Evolutionary conservation across 306 rosid species (phyloP), one percentile per base, ranked within the genome.

Genomic region (Carpinus fangiana): DNA sequence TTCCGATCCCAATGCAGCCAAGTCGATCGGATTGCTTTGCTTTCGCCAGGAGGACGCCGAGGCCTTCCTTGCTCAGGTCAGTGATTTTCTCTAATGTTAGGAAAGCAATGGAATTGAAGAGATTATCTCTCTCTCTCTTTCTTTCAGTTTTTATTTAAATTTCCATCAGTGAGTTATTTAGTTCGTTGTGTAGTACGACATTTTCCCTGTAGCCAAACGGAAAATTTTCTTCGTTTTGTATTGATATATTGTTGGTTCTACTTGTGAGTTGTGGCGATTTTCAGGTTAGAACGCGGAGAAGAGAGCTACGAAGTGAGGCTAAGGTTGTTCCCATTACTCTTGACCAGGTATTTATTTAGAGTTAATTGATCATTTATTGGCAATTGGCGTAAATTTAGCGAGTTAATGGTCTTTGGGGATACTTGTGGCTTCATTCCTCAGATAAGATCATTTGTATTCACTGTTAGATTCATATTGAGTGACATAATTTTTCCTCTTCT

Each of bases 31-130:
- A 16, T 81, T 95, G 79, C 98, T 95, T 12, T 95, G 99, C 88
- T 95, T 93, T 81, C 98, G 97, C 76, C 92, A 87, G 69, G 97
- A 94, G 79, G 98, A 94, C 64, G 98, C 97, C 23, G 92, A 94
- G 80, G 88, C 97, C 50, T 90, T 92, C 79, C 95, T 94, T 51
- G 92, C 98, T 81, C 97, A 94, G 76, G 97, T 94, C 70, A 75
- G 80, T 43, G 31, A 47, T 65, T 34, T 28, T 20, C 26, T n/a
- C 51, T 38, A 4, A 4, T 38, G 72, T 34, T 34, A 12, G 70
- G n/a, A 13, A 62, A 64, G 65, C 31, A 21, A 8, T 21, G 21
- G 7, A 16, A 64, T 23, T 14, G 10, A 36, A 34, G 4, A 57
- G 14, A 57, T 21, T 23, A 0, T 69, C 12, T 12, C 34, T 53